Conservation (phyloP, 805 yeast genomes). For the Sungouiozyma intestinalis region DNA sequence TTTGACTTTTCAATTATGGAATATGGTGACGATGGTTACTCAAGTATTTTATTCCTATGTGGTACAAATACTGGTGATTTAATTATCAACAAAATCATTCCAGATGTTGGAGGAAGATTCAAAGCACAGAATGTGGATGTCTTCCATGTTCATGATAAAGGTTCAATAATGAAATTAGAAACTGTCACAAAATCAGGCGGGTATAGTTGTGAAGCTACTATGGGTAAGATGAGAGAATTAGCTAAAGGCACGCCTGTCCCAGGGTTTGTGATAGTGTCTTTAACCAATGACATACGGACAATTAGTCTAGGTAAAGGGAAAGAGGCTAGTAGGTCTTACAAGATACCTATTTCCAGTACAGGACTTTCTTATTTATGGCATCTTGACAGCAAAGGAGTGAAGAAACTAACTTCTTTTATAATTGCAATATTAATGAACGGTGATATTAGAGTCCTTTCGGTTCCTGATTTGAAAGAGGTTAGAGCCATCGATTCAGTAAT, state of each 20-base stretch:
- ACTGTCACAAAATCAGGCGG: constrained; percentile 55
- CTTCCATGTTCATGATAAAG: constrained; percentile 36
- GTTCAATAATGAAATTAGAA: constrained; percentile 43
- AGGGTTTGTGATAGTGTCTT: constrained; percentile 49
- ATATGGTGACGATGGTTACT: constrained; percentile 53
- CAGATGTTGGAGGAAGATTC: constrained; percentile 53
- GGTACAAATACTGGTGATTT: constrained; percentile 76
- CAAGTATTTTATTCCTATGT: constrained; percentile 60
- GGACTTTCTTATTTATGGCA: constrained; percentile 41
- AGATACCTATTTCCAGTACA: constrained; percentile 32
- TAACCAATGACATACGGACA: constrained; percentile 52
- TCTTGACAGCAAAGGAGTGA: constrained; percentile 11
- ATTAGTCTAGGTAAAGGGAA: constrained; percentile 51
- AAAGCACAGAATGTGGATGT: constrained; percentile 41
- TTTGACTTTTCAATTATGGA: constrained; percentile 68
- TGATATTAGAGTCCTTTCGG: constrained; percentile 35
- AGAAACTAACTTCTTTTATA: constrained; percentile 37
- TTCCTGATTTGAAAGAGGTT: constrained; percentile 58
- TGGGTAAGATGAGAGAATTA: constrained; percentile 46
- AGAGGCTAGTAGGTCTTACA: constrained; percentile 52
- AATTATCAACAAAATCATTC: constrained; percentile 52
- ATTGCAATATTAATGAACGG: constrained; percentile 39
- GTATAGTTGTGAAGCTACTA: constrained; percentile 51
- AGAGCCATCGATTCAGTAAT: constrained; percentile 37
- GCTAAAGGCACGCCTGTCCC: constrained; percentile 51